Conservation (phyloP, 768 basidiomycete genomes). For the Kwoniella europaea region DNA sequence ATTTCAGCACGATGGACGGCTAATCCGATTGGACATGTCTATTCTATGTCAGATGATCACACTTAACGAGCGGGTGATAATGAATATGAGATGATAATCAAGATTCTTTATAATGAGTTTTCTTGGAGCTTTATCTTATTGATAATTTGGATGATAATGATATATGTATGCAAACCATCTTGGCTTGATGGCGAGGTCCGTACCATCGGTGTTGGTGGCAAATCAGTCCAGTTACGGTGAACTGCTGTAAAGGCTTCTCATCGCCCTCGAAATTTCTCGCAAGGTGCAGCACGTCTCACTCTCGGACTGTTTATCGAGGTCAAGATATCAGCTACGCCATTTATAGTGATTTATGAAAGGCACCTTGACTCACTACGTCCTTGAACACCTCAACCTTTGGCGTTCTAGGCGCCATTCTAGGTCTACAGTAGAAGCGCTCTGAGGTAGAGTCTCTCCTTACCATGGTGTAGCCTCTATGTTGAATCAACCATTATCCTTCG, state of each 20-base stretch:
- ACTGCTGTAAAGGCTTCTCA: too few species aligned
- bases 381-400: constrained; percentile 61
- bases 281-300: neutral
- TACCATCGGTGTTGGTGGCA: too few species aligned
- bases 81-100: neutral
- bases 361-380: constrained; percentile 57
- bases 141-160: neutral
- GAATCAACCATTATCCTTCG: too few species aligned
- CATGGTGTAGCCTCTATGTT: constrained; percentile 58
- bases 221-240: too few species aligned
- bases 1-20: neutral
- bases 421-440: constrained; percentile 49
- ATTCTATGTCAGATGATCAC: neutral
- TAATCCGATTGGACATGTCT: neutral
- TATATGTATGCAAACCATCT: neutral
- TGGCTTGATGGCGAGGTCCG: too few species aligned
- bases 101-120: neutral
- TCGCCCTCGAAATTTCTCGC: too few species aligned
- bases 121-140: too few species aligned
- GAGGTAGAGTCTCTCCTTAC: constrained; percentile 60
- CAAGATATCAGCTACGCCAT: neutral
- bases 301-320: constrained; percentile 23
- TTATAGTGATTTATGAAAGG: neutral
- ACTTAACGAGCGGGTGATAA: neutral
- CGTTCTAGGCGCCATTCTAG: constrained; percentile 51